Conservation (phyloP, 139 green algal species). For the Monoraphidium neglectum region DNA sequence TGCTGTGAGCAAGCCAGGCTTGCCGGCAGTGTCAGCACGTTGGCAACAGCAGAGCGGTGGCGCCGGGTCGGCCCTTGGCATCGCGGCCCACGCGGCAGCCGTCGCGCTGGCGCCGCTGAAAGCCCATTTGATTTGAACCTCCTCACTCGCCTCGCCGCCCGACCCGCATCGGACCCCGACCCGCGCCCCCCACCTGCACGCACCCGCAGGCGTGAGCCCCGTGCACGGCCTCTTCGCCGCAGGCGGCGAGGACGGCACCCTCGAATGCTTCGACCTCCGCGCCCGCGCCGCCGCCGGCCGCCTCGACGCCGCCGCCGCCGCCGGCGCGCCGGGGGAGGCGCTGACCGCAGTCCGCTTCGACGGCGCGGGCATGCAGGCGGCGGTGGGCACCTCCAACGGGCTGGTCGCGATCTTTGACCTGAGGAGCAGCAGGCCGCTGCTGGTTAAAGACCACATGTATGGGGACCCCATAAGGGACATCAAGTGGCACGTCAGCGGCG, state of each 20-base stretch:
- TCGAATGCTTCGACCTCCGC: slow-evolving; percentile 96
- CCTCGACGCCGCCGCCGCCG: slow-evolving; percentile 70
- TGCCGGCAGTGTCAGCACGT: too few relatives aligned
- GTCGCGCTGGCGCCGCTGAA: too few relatives aligned
- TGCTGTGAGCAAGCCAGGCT: too few relatives aligned
- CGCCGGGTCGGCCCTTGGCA: too few relatives aligned
- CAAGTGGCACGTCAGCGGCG: slow-evolving; percentile 82
- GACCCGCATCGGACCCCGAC: too few relatives aligned
- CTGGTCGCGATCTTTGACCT: slow-evolving; percentile 91
- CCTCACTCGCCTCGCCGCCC: too few relatives aligned
- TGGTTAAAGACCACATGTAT: slow-evolving; percentile 98
- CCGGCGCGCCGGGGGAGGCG: slow-evolving; percentile 43
- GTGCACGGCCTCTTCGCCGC: slow-evolving; percentile 80
- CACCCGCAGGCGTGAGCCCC: slow-evolving; percentile 53
- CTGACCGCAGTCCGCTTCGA: slow-evolving; percentile 92
- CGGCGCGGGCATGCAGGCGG: slow-evolving; percentile 78
- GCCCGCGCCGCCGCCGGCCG: slow-evolving; percentile 48
- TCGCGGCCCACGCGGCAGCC: too few relatives aligned
- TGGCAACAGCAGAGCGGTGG: too few relatives aligned
- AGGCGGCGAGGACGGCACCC: slow-evolving; percentile 84
- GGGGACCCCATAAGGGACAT: slow-evolving; percentile 87
- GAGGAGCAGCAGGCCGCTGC: slow-evolving; percentile 68
- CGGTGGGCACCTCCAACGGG: slow-evolving; percentile 84
- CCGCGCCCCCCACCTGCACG: too few relatives aligned
- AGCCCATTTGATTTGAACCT: too few relatives aligned